Conservation (phyloP, 768 basidiomycete species). For the Suillus subalutaceus region DNA sequence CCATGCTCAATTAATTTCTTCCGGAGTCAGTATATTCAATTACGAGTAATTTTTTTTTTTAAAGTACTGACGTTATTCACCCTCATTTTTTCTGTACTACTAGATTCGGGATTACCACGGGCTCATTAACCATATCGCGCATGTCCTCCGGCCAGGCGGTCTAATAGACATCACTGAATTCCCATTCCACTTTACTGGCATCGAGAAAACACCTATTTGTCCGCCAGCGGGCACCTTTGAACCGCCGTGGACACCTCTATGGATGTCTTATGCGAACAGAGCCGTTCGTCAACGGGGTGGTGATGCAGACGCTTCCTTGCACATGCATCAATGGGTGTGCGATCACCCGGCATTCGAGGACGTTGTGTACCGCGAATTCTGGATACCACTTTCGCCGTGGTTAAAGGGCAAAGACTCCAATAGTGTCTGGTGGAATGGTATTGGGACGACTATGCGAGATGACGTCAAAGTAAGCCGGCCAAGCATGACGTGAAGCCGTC, state of each 20-base stretch:
- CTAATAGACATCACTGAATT: conserved; percentile 69
- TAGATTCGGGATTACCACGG: conserved; percentile 71
- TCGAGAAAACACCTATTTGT: conserved; percentile 47
- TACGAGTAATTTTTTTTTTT: conserved; percentile 4
- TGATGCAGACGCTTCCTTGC: conserved; percentile 60
- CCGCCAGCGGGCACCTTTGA: conserved; percentile 44
- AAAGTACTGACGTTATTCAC: conserved; percentile 17
- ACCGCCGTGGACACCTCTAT: conserved; percentile 63
- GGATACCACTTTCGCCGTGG: conserved; percentile 64
- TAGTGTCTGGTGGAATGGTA: conserved; percentile 39
- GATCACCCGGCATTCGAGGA: conserved; percentile 61
- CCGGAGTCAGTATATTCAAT: conserved; percentile 58
- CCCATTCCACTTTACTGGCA: conserved; percentile 66
- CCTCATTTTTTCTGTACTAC: conserved; percentile 16
- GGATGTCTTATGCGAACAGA: conserved; percentile 56
- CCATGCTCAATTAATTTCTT: conserved; percentile 69
- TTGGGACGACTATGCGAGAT: conserved; percentile 54
- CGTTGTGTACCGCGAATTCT: conserved; percentile 59
- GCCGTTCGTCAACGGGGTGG: conserved; percentile 64
- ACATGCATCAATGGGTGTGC: conserved; percentile 56
- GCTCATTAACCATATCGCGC: conserved; percentile 67
- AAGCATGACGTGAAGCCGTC: not conserved
- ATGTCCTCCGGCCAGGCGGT: conserved; percentile 70
- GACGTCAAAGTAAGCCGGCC: conserved; percentile 52
- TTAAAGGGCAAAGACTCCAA: conserved; percentile 25